phyloP scores from a whole-genome alignment of 2,329 filamentous ascomycete species.

The Arthrobotrys conoides region DNA sequence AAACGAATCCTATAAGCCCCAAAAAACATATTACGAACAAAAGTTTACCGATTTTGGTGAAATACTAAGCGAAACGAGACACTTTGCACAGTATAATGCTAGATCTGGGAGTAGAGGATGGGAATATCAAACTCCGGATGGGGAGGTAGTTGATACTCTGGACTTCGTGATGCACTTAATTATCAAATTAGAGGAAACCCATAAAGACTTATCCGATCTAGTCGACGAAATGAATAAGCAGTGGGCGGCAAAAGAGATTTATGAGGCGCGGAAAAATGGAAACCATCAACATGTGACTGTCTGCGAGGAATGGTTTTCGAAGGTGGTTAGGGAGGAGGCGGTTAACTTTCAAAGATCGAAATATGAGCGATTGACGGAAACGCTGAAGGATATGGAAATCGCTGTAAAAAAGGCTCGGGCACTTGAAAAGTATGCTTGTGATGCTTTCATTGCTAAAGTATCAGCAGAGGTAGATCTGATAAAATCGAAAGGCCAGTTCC shows the following conservation, averaged over 20 bases:
- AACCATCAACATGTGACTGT: slow-evolving; percentile 16
- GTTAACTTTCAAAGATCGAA: slow-evolving; percentile 7
- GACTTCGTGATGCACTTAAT: slow-evolving; percentile 16
- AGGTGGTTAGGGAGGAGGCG: background rate
- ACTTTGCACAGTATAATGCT: slow-evolving; percentile 25
- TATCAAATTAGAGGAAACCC: slow-evolving; percentile 16
- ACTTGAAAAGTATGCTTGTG: slow-evolving; percentile 23
- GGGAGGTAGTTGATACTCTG: slow-evolving; percentile 12
- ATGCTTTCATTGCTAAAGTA: slow-evolving; percentile 2
- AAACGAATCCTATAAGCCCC: slow-evolving; percentile 10
- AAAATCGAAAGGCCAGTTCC: background rate
- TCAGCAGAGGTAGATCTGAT: slow-evolving; percentile 14
- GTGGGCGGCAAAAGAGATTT: slow-evolving; percentile 25
- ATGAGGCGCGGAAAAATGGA: background rate
- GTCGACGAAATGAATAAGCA: slow-evolving; percentile 31
- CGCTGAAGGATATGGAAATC: slow-evolving; percentile 10
- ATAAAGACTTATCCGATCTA: slow-evolving; percentile 17
- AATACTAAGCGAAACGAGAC: background rate
- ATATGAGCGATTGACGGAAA: slow-evolving; percentile 27
- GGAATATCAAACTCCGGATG: slow-evolving; percentile 27
- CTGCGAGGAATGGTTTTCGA: slow-evolving; percentile 24
- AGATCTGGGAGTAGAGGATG: slow-evolving; percentile 20
- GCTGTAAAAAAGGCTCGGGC: slow-evolving; percentile 19
- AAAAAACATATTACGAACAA: background rate
- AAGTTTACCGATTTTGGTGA: slow-evolving; percentile 13